A percentile compares a stretch with the other conserved stretches of the same genome.
Conservation (phyloP, 2,329 filamentous ascomycete genomes). For the Stagonosporopsis cucurbitacearum region DNA sequence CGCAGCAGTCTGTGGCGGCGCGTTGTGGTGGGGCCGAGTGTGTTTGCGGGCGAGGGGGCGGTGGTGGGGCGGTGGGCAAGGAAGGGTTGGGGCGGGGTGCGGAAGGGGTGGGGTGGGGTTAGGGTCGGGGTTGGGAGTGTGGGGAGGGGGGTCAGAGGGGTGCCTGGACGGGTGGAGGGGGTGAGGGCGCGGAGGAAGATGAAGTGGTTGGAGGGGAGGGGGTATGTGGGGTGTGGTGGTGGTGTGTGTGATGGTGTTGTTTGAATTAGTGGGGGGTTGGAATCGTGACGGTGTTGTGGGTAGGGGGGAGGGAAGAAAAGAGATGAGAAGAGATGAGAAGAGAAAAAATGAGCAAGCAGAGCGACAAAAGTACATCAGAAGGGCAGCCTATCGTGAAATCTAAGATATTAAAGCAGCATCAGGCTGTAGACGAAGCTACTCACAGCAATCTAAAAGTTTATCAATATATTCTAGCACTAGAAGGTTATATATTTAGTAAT, state of each 20-base stretch:
- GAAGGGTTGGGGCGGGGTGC: neutral
- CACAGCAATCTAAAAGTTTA: too few relatives aligned
- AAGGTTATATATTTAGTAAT: too few relatives aligned
- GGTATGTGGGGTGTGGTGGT: neutral
- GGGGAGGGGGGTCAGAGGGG: neutral
- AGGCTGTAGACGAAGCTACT: too few relatives aligned
- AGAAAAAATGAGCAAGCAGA: too few relatives aligned
- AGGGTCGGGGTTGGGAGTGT: neutral
- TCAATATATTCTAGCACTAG: too few relatives aligned
- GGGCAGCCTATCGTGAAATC: too few relatives aligned
- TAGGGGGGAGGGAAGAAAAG: too few relatives aligned
- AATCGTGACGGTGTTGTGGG: too few relatives aligned
- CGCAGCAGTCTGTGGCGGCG: neutral
- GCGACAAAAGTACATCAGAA: too few relatives aligned
- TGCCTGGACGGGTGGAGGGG: neutral
- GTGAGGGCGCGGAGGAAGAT: neutral
- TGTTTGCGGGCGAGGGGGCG: constrained; percentile 1
- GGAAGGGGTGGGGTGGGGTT: neutral
- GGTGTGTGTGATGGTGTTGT: too few relatives aligned
- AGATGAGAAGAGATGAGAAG: too few relatives aligned
- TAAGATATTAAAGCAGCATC: too few relatives aligned
- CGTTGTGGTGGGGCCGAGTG: neutral
- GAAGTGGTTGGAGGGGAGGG: constrained; percentile 1
- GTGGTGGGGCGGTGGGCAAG: neutral
- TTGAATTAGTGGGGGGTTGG: neutral